Evolutionary conservation across 2,329 filamentous ascomycete genomes (phyloP), one percentile per base, ranked within the genome.

Genomic region (Aspergillus oerlinghausenensis): DNA sequence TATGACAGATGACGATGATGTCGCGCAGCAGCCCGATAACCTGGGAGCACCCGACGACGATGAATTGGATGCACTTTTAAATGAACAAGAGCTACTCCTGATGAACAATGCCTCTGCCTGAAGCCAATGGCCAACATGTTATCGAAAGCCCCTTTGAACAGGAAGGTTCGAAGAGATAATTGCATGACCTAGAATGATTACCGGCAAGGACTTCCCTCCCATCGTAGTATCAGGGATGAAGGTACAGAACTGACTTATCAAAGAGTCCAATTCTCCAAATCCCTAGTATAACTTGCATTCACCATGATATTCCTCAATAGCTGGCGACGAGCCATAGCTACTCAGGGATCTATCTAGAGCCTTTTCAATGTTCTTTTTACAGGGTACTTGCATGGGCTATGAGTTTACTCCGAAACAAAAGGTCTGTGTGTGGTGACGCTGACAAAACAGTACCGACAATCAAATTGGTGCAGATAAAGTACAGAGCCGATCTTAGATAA

Each of bases 51-150:
- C 3, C 57, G 80, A 82, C 7, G 67, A 72, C 11, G 76, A 80
- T 63, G 76, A 78, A 58, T 67, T 85, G 21, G 82, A 85, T 62
- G 79, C 79, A 29, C 70, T 85, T 28, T 72, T 86, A 52, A 79
- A 77, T 29, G 81, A 83, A 59, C 76, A 78, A 43, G 71, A 71
- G 49, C 58, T 63, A 43, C 56, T 50, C 11, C 53, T 23, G 25
- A 54, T 45, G 35, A 48, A 21, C 23, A 14, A 40, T 14, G 35
- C 26, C 63, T 70, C 4, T 69, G 79, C 38, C 17, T 10, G 42
- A 45, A 42, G 48, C 47, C 10, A 35, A 35, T 21, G 25, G 40
- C 19, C 21, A 35, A 50, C 51, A 47, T 14, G 9, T 35, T 45
- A 48, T 45, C 54, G 23, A 25, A 25, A 47, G 21, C 21, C 10